Evolutionary conservation across 2,329 filamentous ascomycete species (phyloP).

Genomic region (Trichoderma koningii): DNA sequence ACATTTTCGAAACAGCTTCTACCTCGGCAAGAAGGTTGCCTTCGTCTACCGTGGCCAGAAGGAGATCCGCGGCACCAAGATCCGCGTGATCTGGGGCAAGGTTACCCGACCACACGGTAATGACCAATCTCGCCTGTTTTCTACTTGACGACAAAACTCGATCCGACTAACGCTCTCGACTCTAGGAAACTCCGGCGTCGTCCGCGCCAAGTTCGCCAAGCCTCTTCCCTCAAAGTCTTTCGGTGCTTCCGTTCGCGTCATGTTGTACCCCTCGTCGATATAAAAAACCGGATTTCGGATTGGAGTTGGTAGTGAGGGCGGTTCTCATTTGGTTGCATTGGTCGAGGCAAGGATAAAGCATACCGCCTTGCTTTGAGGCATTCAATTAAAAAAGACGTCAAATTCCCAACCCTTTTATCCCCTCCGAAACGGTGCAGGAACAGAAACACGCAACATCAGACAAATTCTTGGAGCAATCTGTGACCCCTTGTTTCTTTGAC

Average conservation of each 20-base stretch:
- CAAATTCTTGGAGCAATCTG: constrained; percentile 30
- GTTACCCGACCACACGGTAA: constrained; percentile 92
- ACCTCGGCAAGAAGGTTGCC: constrained; percentile 97
- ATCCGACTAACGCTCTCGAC: constrained; percentile 16
- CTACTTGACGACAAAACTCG: not conserved
- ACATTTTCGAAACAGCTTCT: constrained; percentile 64
- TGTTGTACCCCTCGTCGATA: constrained; percentile 98
- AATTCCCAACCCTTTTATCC: constrained; percentile 36
- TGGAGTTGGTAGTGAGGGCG: constrained; percentile 65
- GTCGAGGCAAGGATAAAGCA: constrained; percentile 60
- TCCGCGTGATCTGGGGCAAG: constrained; percentile 99
- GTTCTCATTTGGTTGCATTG: constrained; percentile 63
- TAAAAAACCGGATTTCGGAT: constrained; percentile 61
- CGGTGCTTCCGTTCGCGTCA: constrained; percentile 92
- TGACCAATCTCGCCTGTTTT: constrained; percentile 34
- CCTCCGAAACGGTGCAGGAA: no score
- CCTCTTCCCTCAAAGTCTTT: constrained; percentile 97
- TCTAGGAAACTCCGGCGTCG: constrained; percentile 92
- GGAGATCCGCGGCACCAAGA: constrained; percentile 96
- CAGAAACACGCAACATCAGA: constrained; percentile 24
- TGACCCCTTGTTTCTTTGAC: constrained; percentile 19
- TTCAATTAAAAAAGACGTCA: constrained; percentile 55
- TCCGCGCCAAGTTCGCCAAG: constrained; percentile 94
- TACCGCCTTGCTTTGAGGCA: constrained; percentile 56
- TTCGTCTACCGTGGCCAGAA: constrained; percentile 96